Evolutionary conservation across 306 rosid species (phyloP), one percentile per base, ranked within the genome.

Genomic region (Castanospermum australe): DNA sequence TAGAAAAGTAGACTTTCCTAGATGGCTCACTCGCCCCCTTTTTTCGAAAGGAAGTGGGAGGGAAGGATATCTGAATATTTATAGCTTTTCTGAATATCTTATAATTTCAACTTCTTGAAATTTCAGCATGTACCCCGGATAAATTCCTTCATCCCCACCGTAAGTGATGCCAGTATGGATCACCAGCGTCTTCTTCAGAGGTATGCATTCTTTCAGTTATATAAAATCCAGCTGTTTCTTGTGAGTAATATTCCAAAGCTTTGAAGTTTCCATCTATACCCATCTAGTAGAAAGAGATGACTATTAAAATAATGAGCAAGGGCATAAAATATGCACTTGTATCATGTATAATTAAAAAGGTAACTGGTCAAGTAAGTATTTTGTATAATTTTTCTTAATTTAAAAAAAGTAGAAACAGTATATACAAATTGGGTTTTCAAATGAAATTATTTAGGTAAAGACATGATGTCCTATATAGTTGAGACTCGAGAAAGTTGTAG

Each of bases 61-160:
- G 35, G 11, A 57, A 39, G 10, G 5, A 56, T 38, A 24, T 77
- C 21, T 51, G 22, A 22, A 39, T 25, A 32, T 6, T 18, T 22
- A 10, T 48, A n/a, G 10, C 24, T 42, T 70, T 62, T 76, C 41
- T 11, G 15, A 61, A 42, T 72, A 51, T 81, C n/a, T 64, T 62
- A 68, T 62, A 11, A 55, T 84, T 51, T 17, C 68, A 48, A 74
- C 50, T 64, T 81, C 67, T 79, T 73, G 57, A 84, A 56, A 67
- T 81, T 80, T 21, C 92, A 94, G 97, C 97, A 92, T 63, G 84
- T 93, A 36, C 97, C 99, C 75, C 86, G 99, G 61, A 88, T 92
- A 82, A 94, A 92, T 81, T 78, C 96, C 39, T 91, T 79, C 88
- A 80, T 94, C 74, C 97, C 97, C 64, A 89, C 82, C 79, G 17